Percentiles rank a stretch among this genome's conserved stretches.
phyloP scores from a whole-genome alignment of 441 rosid species.

The Corymbia calophylla region DNA sequence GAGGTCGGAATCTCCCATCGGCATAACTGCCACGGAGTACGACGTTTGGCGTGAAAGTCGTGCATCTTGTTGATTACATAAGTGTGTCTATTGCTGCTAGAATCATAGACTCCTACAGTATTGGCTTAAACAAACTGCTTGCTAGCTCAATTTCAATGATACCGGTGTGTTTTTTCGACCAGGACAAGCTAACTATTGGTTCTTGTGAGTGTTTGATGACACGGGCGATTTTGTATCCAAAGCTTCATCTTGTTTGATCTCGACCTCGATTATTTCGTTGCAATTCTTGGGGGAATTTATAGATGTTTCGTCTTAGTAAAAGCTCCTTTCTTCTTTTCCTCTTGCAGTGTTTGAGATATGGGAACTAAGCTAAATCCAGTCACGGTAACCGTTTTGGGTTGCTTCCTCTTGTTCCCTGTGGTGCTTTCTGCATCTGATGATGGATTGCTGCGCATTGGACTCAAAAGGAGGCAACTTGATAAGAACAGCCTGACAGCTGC shows the following conservation, averaged over 20 bases:
- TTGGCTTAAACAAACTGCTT: background rate
- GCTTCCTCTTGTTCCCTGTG: constrained; percentile 32
- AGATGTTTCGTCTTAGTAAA: background rate
- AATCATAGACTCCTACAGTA: background rate
- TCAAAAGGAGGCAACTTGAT: constrained; percentile 60
- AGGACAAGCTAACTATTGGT: background rate
- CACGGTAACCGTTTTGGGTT: constrained; percentile 22
- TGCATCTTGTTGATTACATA: background rate
- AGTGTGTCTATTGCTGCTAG: background rate
- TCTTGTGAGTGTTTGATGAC: background rate
- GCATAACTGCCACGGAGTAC: background rate
- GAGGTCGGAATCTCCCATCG: background rate
- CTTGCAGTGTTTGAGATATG: constrained; percentile 21
- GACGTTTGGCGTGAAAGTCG: background rate
- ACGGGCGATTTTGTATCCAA: background rate
- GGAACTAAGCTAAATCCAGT: constrained; percentile 19
- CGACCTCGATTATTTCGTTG: background rate
- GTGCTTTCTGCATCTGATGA: constrained; percentile 32
- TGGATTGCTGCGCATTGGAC: constrained; percentile 51
- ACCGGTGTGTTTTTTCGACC: background rate
- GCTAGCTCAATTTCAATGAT: background rate
- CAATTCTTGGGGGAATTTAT: background rate
- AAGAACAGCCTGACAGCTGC: constrained; percentile 35
- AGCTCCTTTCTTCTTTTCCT: background rate
- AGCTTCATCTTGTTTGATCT: background rate